Conservation (phyloP, 2,329 filamentous ascomycete genomes). For the Cladosporium sp. region DNA sequence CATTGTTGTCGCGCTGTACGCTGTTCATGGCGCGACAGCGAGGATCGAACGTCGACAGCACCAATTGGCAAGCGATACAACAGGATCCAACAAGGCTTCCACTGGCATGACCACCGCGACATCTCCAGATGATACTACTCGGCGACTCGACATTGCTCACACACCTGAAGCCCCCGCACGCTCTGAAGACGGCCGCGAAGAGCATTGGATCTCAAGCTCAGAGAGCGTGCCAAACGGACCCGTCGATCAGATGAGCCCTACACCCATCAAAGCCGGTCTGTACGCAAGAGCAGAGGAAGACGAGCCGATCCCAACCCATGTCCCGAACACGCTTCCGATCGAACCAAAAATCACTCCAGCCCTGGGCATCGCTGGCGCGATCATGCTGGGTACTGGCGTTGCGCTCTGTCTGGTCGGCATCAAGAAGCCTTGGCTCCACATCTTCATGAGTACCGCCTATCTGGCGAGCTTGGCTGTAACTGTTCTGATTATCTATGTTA, state of each 20-base stretch:
- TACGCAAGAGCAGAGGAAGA: conserved; percentile 1
- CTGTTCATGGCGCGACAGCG: neutral
- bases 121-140: neutral
- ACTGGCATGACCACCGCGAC: neutral
- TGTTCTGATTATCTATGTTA: conserved; percentile 82
- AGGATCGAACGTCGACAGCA: neutral
- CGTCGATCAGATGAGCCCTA: neutral
- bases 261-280: neutral
- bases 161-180: neutral
- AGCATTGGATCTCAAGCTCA: neutral
- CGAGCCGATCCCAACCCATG: conserved; percentile 1
- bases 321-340: conserved; percentile 55
- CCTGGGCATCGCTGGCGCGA: conserved; percentile 70
- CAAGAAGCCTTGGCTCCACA: conserved; percentile 71
- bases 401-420: conserved; percentile 74
- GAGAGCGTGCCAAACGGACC: neutral
- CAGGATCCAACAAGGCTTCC: too few relatives aligned
- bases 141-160: neutral
- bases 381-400: conserved; percentile 70
- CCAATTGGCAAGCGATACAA: neutral
- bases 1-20: conserved; percentile 1
- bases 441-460: conserved; percentile 75
- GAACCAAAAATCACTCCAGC: conserved; percentile 73
- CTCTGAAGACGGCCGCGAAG: neutral
- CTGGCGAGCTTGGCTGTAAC: conserved; percentile 69